Evolutionary conservation across 1,284 basidiomycete genomes (phyloP).

Genomic region (Gymnopus androsaceus): DNA sequence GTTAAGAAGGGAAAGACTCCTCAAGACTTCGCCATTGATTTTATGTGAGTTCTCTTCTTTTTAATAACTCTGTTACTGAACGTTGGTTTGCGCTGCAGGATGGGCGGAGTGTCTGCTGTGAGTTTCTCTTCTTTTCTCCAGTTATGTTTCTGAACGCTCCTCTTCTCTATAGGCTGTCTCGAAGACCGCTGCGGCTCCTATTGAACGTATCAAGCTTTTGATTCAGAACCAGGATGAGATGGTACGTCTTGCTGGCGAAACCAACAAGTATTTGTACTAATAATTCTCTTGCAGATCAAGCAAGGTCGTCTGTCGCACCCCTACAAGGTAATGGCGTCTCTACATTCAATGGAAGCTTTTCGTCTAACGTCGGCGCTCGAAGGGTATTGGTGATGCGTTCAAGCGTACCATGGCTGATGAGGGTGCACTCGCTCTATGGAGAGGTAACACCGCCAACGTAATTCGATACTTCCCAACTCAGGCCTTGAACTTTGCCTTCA

Average conservation of each 20-base stretch:
- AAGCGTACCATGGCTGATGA: constrained; percentile 87
- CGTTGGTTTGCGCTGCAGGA: constrained; percentile 63
- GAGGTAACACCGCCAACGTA: constrained; percentile 97
- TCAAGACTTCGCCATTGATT: constrained; percentile 66
- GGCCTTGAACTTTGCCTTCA: constrained; percentile 95
- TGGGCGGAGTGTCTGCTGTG: constrained; percentile 91
- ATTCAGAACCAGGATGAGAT: constrained; percentile 98
- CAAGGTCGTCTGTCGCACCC: constrained; percentile 90
- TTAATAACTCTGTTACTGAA: constrained; percentile 36
- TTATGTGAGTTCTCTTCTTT: not conserved
- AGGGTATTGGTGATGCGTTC: constrained; percentile 90
- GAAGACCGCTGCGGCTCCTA: constrained; percentile 97
- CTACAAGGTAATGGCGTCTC: no score
- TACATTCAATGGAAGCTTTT: no score
- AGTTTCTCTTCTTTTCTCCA: constrained; percentile 32
- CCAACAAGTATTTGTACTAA: not conserved
- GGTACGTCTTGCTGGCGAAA: constrained; percentile 43
- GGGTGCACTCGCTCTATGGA: constrained; percentile 89
- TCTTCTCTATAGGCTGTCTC: constrained; percentile 75
- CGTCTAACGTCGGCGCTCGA: no score
- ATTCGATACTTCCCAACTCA: constrained; percentile 98
- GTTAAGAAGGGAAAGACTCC: constrained; percentile 76
- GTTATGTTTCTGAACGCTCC: constrained; percentile 13
- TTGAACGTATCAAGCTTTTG: constrained; percentile 98
- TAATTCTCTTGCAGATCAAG: constrained; percentile 70